Evolutionary conservation across 345 rosid genomes (phyloP), one percentile per base, ranked within the genome.

Genomic region (Aquilaria yunnanensis): DNA sequence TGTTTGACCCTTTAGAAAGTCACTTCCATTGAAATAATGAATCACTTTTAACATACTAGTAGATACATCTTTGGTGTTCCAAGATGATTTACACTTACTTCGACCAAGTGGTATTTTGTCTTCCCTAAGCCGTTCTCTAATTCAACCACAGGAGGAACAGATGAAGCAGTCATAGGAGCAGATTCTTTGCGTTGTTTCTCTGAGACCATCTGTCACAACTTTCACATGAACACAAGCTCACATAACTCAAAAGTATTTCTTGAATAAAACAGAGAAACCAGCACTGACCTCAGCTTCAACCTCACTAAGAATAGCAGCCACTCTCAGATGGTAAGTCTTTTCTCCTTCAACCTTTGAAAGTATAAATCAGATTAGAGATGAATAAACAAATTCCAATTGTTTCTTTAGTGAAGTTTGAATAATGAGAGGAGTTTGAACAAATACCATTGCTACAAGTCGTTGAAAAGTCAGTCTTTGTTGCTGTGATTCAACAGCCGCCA

Each of bases 271-370:
- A 51, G 54, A 30, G 14, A 32, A 59, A 14, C 51, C 62, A 47
- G 32, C n/a, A 73, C 97, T 68, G 70, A 94, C 99, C 99, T 94
- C 99, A 37, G 96, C 90, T 82, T 94, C 99, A 74, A 94, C 85
- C 73, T 94, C 97, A 54, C 90, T 81, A 63, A 94, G 90, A 51
- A 94, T 79, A 23, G 99, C 92, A 33, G 95, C 99, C 58, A 90
- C 81, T 77, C 97, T 67, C 67, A 94, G 68, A 69, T 83, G 97
- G 71, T 81, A 88, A 70, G 81, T 85, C 79, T 80, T 94, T 69
- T 94, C 96, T 57, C 97, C 99, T 80, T 88, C 99, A 71, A 88
- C 98, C 98, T 92, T 59, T 65, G 63, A 57, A 74, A 47, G 14
- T 46, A 57, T 23, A 64, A 53, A 62, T 53, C 29, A 70, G 61